Evolutionary conservation across 148 eudicot genomes (phyloP).

Genomic region (Linanthus parryae): DNA sequence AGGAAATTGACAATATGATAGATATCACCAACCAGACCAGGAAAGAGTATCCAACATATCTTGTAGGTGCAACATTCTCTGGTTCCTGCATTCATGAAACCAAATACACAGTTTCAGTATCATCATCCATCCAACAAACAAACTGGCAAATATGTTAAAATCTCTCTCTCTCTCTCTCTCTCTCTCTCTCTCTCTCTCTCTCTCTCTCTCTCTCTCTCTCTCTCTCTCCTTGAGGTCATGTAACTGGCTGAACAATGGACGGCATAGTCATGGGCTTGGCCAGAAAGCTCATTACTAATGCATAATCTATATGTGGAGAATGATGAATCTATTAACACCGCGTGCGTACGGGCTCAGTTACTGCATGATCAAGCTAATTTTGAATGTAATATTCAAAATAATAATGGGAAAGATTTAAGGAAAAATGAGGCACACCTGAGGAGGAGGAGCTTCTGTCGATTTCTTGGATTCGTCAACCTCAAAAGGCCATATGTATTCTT

Average conservation of each 20-base stretch:
- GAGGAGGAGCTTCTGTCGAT: slow-evolving; percentile 39
- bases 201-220: no score
- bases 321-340: no score
- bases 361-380: background rate
- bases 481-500: slow-evolving; percentile 59
- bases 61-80: slow-evolving; percentile 71
- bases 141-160: background rate
- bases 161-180: no score
- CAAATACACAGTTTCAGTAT: background rate
- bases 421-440: slow-evolving; percentile 27
- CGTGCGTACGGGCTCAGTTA: background rate
- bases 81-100: slow-evolving; percentile 37
- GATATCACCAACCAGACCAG: slow-evolving; percentile 50
- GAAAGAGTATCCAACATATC: slow-evolving; percentile 49
- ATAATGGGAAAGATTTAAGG: no score
- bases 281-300: no score
- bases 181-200: no score
- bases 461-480: slow-evolving; percentile 56
- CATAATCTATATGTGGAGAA: no score
- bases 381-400: no score
- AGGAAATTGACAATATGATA: slow-evolving; percentile 26
- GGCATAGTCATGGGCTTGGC: no score
- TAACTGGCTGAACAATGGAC: no score
- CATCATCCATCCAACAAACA: background rate
- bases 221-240: no score